Percentiles rank a stretch among this genome's conserved stretches.
Evolutionary conservation across 805 yeast genomes (phyloP).

Genomic region (Suhomyces vadensis): DNA sequence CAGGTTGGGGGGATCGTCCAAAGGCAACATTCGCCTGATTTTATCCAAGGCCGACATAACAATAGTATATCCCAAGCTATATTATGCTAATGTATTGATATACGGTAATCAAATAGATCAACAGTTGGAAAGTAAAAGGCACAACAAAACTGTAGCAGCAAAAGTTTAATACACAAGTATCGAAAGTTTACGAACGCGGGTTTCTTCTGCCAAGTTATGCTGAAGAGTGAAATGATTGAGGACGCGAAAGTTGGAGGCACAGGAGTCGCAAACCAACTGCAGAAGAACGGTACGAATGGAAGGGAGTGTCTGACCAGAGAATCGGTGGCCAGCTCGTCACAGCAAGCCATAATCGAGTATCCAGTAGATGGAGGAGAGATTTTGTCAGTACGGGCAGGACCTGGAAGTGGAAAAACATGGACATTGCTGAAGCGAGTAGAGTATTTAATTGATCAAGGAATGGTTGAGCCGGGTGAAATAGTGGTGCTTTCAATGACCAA

Average conservation of each 20-base stretch:
- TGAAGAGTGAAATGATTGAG: too few species aligned
- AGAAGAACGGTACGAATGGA: too few species aligned
- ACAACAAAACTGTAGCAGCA: background rate
- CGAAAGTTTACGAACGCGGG: too few species aligned
- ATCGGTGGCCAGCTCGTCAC: conserved; percentile 30
- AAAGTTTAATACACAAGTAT: too few species aligned
- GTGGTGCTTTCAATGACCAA: conserved; percentile 69
- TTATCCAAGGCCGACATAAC: conserved; percentile 15
- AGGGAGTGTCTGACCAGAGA: background rate
- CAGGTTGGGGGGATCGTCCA: conserved; percentile 4
- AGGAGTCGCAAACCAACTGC: too few species aligned
- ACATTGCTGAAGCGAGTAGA: conserved; percentile 58
- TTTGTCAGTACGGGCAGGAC: conserved; percentile 62
- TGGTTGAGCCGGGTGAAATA: conserved; percentile 52
- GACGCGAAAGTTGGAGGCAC: too few species aligned
- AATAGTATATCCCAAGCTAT: background rate
- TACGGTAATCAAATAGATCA: background rate
- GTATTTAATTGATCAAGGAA: conserved; percentile 39
- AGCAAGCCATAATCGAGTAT: conserved; percentile 44
- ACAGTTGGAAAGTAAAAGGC: too few species aligned
- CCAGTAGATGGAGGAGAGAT: conserved; percentile 42
- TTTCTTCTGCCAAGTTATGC: too few species aligned
- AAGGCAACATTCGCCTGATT: conserved; percentile 13
- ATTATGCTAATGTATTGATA: too few species aligned
- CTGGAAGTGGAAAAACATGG: conserved; percentile 73